These are phyloP conservation scores for Abrus pulchellus DNA, from an alignment of 306 rosid species.

Conservation along the genomic window DNA sequence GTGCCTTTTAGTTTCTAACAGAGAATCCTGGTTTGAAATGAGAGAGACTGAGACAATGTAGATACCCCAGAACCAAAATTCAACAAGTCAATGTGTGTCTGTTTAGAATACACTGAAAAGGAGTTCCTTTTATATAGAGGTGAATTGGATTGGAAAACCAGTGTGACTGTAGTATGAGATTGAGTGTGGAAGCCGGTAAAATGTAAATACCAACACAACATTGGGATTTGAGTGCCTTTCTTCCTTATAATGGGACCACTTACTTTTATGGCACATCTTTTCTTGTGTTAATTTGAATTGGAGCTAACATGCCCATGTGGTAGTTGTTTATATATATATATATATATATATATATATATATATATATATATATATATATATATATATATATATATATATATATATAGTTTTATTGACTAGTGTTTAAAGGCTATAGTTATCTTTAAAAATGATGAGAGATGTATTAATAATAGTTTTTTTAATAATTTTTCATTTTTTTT, in stretches of 20 bases:
- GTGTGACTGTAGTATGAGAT: no score
- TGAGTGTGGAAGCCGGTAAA: background rate
- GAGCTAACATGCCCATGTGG: slow-evolving; percentile 43
- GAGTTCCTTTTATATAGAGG: slow-evolving; percentile 1
- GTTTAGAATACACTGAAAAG: slow-evolving; percentile 7
- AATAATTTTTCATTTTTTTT: no score
- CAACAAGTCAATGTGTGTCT: background rate
- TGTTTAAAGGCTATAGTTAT: no score
- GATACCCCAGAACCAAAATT: background rate
- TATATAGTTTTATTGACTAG: no score
- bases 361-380: no score
- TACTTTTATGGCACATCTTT: slow-evolving; percentile 21
- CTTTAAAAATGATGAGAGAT: no score
- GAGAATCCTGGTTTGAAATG: no score
- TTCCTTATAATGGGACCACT: slow-evolving; percentile 42
- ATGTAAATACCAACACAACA: slow-evolving; percentile 7
- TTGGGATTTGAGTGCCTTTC: slow-evolving; percentile 26
- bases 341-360: no score
- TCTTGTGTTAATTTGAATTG: slow-evolving; percentile 1
- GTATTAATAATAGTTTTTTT: no score
- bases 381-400: no score
- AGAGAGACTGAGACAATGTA: background rate
- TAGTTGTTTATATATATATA: background rate
- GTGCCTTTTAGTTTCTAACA: no score
- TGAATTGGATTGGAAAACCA: no score